phyloP scores from a whole-genome alignment of 768 basidiomycete genomes.

The Termitomyces sp. region DNA sequence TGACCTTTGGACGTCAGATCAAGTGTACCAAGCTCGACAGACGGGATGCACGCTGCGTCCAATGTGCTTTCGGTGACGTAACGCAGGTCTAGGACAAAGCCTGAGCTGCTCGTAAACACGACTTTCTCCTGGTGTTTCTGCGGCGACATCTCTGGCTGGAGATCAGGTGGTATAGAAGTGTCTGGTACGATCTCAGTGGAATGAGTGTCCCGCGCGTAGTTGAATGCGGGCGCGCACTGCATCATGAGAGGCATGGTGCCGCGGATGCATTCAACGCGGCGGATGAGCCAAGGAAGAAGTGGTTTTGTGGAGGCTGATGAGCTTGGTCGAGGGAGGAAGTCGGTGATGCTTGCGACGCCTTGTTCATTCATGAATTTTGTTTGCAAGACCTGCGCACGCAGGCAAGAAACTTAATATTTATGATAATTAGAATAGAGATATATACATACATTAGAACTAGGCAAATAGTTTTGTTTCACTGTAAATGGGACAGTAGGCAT shows the following conservation, averaged over 20 bases:
- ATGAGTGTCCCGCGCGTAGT: conserved; percentile 82
- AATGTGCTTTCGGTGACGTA: conserved; percentile 58
- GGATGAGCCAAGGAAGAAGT: conserved; percentile 78
- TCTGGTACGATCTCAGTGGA: conserved; percentile 52
- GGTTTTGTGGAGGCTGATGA: conserved; percentile 40
- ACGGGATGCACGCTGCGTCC: conserved; percentile 30
- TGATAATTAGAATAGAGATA: too few species aligned
- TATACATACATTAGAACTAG: conserved; percentile 66
- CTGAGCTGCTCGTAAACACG: conserved; percentile 49
- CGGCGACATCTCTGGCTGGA: background rate
- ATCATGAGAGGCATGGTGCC: conserved; percentile 74
- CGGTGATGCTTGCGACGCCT: conserved; percentile 84
- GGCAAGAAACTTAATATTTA: background rate
- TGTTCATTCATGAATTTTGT: conserved; percentile 88
- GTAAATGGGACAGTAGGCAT: conserved; percentile 63
- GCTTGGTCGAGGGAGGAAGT: conserved; percentile 74
- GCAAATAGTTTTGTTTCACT: conserved; percentile 79
- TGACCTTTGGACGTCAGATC: conserved; percentile 71
- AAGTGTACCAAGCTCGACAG: conserved; percentile 50
- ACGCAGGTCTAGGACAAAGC: conserved; percentile 67
- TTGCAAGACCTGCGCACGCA: conserved; percentile 55
- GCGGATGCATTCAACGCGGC: conserved; percentile 83
- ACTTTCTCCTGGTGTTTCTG: conserved; percentile 38
- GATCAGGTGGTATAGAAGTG: conserved; percentile 18
- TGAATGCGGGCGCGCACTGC: conserved; percentile 95